A percentile compares a stretch with the other conserved stretches of the same genome.
phyloP scores from a whole-genome alignment of 2,329 filamentous ascomycete species.

The Colletotrichum melonis region DNA sequence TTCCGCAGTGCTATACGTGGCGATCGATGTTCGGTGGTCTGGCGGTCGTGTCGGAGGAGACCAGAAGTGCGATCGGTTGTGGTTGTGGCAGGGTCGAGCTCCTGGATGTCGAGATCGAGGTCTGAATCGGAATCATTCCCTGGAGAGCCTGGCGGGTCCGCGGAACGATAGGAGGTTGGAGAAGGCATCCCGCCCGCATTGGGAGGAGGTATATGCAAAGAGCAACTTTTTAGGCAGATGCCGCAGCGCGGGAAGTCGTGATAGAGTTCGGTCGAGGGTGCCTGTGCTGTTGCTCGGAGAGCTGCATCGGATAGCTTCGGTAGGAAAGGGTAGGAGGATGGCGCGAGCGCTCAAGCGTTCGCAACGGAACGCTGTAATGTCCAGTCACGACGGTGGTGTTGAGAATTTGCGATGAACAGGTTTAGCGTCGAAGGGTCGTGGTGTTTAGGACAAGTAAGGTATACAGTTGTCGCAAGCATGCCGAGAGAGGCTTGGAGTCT shows the following conservation, averaged over 20 bases:
- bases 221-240: slow-evolving; percentile 19
- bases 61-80: slow-evolving; percentile 40
- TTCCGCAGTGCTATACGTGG: slow-evolving; percentile 77
- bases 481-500: slow-evolving; percentile 4
- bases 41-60: slow-evolving; percentile 63
- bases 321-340: background rate
- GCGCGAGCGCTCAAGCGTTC: slow-evolving; percentile 3
- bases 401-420: background rate
- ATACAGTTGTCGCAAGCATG: slow-evolving; percentile 23
- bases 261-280: slow-evolving; percentile 30
- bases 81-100: slow-evolving; percentile 74
- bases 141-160: slow-evolving; percentile 73
- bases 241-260: slow-evolving; percentile 21
- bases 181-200: slow-evolving; percentile 65
- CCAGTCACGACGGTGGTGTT: slow-evolving; percentile 1
- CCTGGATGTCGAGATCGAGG: slow-evolving; percentile 80
- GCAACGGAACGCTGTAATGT: background rate
- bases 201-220: slow-evolving; percentile 28
- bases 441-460: slow-evolving; percentile 29
- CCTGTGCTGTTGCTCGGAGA: slow-evolving; percentile 31
- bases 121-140: slow-evolving; percentile 81
- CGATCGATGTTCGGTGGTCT: slow-evolving; percentile 56
- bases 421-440: background rate
- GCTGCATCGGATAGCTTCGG: slow-evolving; percentile 33
- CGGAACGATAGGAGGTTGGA: slow-evolving; percentile 61